Base-by-base conservation (phyloP, 176 grass and related monocot species). In the Aegilops longissima region DNA sequence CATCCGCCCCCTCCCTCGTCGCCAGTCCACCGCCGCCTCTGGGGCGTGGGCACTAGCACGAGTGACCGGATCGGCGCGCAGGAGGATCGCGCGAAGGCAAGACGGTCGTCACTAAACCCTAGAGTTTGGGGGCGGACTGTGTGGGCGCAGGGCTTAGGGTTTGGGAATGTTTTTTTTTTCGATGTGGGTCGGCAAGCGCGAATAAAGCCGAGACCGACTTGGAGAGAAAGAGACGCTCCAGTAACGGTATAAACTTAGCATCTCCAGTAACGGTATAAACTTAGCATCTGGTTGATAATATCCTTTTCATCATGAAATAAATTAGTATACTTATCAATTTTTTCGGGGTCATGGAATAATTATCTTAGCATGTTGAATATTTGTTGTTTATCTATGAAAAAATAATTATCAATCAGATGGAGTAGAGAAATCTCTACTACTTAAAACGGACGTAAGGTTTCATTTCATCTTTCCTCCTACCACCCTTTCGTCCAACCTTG, bases 81-180 rank as follows among this genome's bases (percentile, higher is more conserved):
- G 65, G 52, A 42, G 39, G 77, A 72, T 73, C 90, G 79, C 82
- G 85, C 80, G 38, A 66, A 62, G 77, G 85, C 13, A 3, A 76
- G 52, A 76, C 74, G 69, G 68, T 54, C 51, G 56, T 12, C 85
- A 84, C 62, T 88, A 88, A 87, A 91, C 85, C 89, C 88, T 84
- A 87, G 84, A 38, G 38, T n/a, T 65, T 51, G 68, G 76, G 68
- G 51, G 85, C 88, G 59, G 34, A 56, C 17, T 29, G 82, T 29
- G 82, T 42, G 16, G 6, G 12, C 5, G 13, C 70, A 49, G 82
- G 82, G 51, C 72, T 73, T 88, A 89, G 90, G 87, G 87, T 91
- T 84, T 74, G 78, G 52, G 52, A 14, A 9, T 14, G 9, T 45
- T 66, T 73, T 83, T 27, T 17, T 54, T 18, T 47, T 20, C 47